Base-by-base conservation (phyloP, 2,329 filamentous ascomycete genomes). In the Trichoderma sp. region DNA sequence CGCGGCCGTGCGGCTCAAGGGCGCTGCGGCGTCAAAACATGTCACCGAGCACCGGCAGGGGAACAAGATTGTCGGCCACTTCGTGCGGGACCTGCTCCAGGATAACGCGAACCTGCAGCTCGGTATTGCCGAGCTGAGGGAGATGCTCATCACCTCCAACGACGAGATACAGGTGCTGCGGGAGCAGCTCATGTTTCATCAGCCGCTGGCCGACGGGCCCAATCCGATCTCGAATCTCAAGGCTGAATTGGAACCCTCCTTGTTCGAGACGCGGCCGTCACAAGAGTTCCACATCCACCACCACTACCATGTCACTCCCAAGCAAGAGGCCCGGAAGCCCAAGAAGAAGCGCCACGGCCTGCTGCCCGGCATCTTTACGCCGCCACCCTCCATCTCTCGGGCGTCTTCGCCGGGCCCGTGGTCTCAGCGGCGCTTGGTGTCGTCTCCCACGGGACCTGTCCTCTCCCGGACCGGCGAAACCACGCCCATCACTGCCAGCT, bases 81-180 rank as follows among this genome's bases (percentile, higher is more conserved):
- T 99, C 71, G 95, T 99, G 64, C 92, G 93, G 70, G 95, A 98
- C 75, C 91, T 99, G 64, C 81, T 99, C 19, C 90, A 96, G 72
- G 95, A 99, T 76, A 99, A 99, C 73, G 92, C 93, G 10, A 97
- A 92, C 71, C 80, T 99, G 51, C 95, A 99, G 75, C 84, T 95
- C 68, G 93, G 93, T 17, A 96, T 98, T 66, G 87, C 93, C 60
- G 95, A 99, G 78, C 80, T 99, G 55, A 85, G 93, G 19, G 93
- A 97, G 74, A 89, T 99, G 87, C 83, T 99, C 24, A 85, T 92
- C 72, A 93, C 87, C 74, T 97, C 94, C 3, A 96, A 98, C 72
- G 91, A 97, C 71, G 94, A 99, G 77, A 95, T 98, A 3, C 92
- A 97, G 74, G 86, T 85, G 50, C 79, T 99, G 21, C 85, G 94